These are phyloP conservation scores for Hebeloma cylindrosporum DNA, from an alignment of 768 basidiomycete genomes.

Conservation along the genomic window DNA sequence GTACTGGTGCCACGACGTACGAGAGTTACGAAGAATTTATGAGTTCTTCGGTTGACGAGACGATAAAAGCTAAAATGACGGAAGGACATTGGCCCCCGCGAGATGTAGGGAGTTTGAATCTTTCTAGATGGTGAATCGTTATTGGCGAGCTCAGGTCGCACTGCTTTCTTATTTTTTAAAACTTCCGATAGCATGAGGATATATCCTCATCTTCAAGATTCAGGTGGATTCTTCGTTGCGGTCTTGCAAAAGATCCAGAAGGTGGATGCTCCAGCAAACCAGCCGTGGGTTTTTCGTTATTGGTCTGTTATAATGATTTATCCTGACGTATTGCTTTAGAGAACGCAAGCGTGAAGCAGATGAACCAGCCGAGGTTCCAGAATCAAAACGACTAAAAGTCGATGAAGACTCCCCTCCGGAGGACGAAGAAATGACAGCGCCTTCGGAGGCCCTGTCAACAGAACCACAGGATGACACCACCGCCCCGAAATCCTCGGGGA, in stretches of 20 bases:
- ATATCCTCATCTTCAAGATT: slow-evolving; percentile 94
- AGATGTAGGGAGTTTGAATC: slow-evolving; percentile 56
- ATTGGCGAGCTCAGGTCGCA: too few relatives aligned
- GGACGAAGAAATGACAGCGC: slow-evolving; percentile 12
- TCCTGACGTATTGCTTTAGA: slow-evolving; percentile 17
- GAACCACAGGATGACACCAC: neutral
- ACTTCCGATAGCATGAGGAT: slow-evolving; percentile 66
- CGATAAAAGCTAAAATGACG: slow-evolving; percentile 59
- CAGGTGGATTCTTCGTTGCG: slow-evolving; percentile 97
- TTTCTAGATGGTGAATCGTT: slow-evolving; percentile 88
- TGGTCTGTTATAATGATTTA: neutral
- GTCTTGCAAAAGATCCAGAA: slow-evolving; percentile 58
- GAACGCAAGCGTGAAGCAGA: slow-evolving; percentile 57
- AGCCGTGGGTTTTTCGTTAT: slow-evolving; percentile 1
- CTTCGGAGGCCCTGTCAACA: neutral
- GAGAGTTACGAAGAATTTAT: slow-evolving; percentile 63
- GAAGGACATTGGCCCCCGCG: slow-evolving; percentile 80
- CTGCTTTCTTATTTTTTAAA: slow-evolving; percentile 15
- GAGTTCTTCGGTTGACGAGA: slow-evolving; percentile 47
- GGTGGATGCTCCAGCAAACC: neutral
- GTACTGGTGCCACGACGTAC: slow-evolving; percentile 48
- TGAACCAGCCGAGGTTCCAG: slow-evolving; percentile 36
- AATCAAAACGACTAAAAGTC: slow-evolving; percentile 50
- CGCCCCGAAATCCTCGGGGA: neutral
- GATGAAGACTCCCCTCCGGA: slow-evolving; percentile 10